A percentile compares a stretch with the other conserved stretches of the same genome.
Conservation (phyloP, 2,329 filamentous ascomycete genomes). For the Penicillium expansum region DNA sequence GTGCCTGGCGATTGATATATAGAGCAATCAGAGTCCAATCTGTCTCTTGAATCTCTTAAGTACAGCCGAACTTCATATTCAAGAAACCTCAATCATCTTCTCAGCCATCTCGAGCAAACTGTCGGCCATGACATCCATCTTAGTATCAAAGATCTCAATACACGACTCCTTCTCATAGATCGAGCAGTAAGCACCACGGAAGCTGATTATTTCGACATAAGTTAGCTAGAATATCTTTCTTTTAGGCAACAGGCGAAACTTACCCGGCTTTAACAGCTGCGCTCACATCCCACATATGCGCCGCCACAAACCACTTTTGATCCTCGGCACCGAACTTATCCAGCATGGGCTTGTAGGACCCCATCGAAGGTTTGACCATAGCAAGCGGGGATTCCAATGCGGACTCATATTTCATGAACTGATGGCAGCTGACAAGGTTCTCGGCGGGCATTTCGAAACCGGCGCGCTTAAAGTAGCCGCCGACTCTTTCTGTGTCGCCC, state of each 20-base stretch:
- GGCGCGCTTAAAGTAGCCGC: slow-evolving; percentile 52
- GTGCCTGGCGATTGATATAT: neutral
- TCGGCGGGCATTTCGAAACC: slow-evolving; percentile 52
- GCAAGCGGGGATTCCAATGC: slow-evolving; percentile 39
- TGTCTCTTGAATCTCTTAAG: neutral
- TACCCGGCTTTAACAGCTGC: slow-evolving; percentile 50
- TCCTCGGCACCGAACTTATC: slow-evolving; percentile 42
- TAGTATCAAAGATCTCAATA: slow-evolving; percentile 49
- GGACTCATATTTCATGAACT: neutral
- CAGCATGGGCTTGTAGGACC: slow-evolving; percentile 47
- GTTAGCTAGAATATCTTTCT: neutral
- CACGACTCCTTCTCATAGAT: slow-evolving; percentile 54
- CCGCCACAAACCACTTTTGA: slow-evolving; percentile 56
- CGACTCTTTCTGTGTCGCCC: slow-evolving; percentile 50
- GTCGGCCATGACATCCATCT: slow-evolving; percentile 53
- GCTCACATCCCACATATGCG: slow-evolving; percentile 60
- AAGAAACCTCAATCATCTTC: slow-evolving; percentile 24
- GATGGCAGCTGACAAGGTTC: slow-evolving; percentile 50
- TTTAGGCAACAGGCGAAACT: neutral
- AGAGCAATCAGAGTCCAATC: neutral
- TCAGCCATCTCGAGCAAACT: slow-evolving; percentile 50
- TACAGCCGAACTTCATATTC: neutral
- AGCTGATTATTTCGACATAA: slow-evolving; percentile 11
- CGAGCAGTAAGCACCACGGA: slow-evolving; percentile 55
- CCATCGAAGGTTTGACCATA: slow-evolving; percentile 52